These are phyloP conservation scores for Macrolepiota dolichaula DNA, from an alignment of 768 basidiomycete genomes.

Conservation along the genomic window DNA sequence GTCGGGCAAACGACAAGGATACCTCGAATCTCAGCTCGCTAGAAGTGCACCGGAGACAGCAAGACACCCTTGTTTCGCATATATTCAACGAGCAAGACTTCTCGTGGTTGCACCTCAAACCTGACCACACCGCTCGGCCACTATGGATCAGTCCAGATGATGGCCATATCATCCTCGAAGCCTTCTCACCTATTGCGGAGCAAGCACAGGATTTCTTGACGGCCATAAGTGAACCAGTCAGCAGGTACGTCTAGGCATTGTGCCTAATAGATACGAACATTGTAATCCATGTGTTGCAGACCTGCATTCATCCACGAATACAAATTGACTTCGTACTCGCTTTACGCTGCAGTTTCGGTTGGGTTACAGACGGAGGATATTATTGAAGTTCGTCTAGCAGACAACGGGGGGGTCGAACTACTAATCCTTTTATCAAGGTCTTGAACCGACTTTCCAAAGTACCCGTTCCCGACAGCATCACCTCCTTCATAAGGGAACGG, in stretches of 20 bases:
- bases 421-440: slow-evolving; percentile 45
- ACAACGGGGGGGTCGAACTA: slow-evolving; percentile 16
- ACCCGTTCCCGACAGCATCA: slow-evolving; percentile 86
- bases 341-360: slow-evolving; percentile 98
- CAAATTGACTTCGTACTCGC: slow-evolving; percentile 95
- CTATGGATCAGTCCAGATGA: slow-evolving; percentile 95
- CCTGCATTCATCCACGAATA: slow-evolving; percentile 99
- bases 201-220: slow-evolving; percentile 98
- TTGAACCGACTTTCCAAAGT: slow-evolving; percentile 85
- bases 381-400: slow-evolving; percentile 75
- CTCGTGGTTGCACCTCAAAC: slow-evolving; percentile 81
- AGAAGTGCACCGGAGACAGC: slow-evolving; percentile 65
- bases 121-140: slow-evolving; percentile 89
- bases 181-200: slow-evolving; percentile 95
- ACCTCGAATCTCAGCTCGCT: slow-evolving; percentile 48
- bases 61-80: slow-evolving; percentile 74
- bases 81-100: slow-evolving; percentile 87
- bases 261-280: slow-evolving; percentile 6
- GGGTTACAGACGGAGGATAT: slow-evolving; percentile 98
- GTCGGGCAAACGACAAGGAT: slow-evolving; percentile 42
- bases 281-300: slow-evolving; percentile 40
- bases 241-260: slow-evolving; percentile 64
- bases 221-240: slow-evolving; percentile 97
- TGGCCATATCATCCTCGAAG: slow-evolving; percentile 93
- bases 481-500: slow-evolving; percentile 85